Base-by-base conservation (phyloP, 225 moss, liverwort and hornwort genomes). In the Climacium dendroides region DNA sequence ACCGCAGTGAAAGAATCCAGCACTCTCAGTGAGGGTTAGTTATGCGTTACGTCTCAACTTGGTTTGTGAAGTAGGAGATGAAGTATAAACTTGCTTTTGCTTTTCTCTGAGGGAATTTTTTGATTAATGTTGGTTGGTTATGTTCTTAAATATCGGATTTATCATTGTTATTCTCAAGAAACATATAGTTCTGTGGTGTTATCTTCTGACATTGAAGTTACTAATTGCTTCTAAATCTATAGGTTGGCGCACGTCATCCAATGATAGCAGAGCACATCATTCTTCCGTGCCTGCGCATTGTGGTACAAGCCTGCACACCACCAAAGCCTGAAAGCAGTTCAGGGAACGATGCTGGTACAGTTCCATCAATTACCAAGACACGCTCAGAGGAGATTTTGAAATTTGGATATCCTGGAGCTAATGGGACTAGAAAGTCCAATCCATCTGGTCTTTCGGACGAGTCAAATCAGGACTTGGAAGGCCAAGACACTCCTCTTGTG, bases 191-290 rank as follows among this genome's bases (percentile, higher is more conserved):
- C 32, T 77, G 29, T 69, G 78, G 39, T 85, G 61, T 80, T 48
- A 67, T 73, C 35, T 59, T 81, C 50, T 84, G 48, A 83, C 7
- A 52, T 83, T 75, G 34, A 87, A 85, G 59, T 86, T 50, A 65
- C 54, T 78, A 30, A 47, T 85, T 84, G 43, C 78, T 85, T 89
- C 63, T 83, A 57, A 71, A 47, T 73, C 52, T 91, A 53, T 89
- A 99, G 95, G 95, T 96, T 67, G 99, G 99, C 90, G 99, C 97
- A 77, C 97, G 96, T 28, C 99, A 99, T 93, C 99, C 99, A 61
- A 96, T 99, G 85, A 99, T 99, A 87, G 96, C 99, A 85, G 99
- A 99, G 90, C 97, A 99, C 85, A 96, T 99, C 62, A 99, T 99
- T 88, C 96, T 99, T 85, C 97, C 99, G 35, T 99, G 99, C 89